Conservation (phyloP, 371 early-diverging fungal species). For the Mucor saturninus region DNA sequence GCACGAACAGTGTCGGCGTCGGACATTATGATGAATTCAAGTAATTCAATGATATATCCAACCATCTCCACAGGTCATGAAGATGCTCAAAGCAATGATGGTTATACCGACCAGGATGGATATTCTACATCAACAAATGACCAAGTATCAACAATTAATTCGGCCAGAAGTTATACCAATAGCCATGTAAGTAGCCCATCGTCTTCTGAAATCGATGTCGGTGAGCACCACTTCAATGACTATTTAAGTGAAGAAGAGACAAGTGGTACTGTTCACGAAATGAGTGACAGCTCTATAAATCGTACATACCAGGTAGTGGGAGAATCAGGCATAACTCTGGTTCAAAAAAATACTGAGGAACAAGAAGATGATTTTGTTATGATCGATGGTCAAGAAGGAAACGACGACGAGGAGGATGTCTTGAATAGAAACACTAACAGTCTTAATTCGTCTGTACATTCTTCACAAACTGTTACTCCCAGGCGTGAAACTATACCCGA, state of each 20-base stretch:
- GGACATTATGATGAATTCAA: slow-evolving; percentile 10
- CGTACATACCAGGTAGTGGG: slow-evolving; percentile 9
- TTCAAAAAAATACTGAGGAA: not conserved
- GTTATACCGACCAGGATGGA: not conserved
- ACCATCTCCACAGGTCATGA: slow-evolving; percentile 9
- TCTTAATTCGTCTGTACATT: not conserved
- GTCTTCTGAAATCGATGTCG: slow-evolving; percentile 13
- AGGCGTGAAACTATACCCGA: not conserved
- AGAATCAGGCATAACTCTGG: not conserved
- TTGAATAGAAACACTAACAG: not conserved
- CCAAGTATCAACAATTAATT: slow-evolving; percentile 1
- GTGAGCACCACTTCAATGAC: not conserved
- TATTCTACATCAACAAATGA: slow-evolving; percentile 9
- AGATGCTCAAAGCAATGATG: not conserved
- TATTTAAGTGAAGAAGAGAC: not conserved
- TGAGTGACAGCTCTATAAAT: not conserved
- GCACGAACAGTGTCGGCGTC: not conserved
- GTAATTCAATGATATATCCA: slow-evolving; percentile 18
- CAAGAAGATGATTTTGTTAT: slow-evolving; percentile 17
- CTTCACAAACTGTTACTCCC: slow-evolving; percentile 7
- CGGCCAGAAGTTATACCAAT: slow-evolving; percentile 13
- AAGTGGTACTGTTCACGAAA: not conserved
- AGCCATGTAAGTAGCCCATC: slow-evolving; percentile 25
- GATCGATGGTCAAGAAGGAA: not conserved
- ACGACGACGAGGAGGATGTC: not conserved